Percentiles rank a stretch among this genome's conserved stretches.
phyloP scores from a whole-genome alignment of 306 rosid species.

The Mimosa bimucronata region DNA sequence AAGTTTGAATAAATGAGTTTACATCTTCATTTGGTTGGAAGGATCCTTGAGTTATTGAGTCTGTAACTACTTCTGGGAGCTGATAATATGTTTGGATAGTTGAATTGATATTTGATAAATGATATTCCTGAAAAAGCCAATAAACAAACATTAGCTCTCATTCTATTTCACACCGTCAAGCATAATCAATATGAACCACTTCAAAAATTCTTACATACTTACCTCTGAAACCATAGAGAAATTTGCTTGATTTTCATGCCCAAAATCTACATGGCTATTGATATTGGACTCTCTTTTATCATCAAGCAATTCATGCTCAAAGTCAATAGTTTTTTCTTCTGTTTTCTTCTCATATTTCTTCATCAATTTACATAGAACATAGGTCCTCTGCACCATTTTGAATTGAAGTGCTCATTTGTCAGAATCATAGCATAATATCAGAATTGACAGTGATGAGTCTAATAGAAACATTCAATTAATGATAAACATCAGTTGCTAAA shows the following conservation, averaged over 20 bases:
- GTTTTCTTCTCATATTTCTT: conserved; percentile 37
- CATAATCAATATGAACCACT: conserved; percentile 6
- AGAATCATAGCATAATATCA: neutral
- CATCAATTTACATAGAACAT: conserved; percentile 56
- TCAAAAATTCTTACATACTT: conserved; percentile 34
- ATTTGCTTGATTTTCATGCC: conserved; percentile 4
- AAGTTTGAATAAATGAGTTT: neutral
- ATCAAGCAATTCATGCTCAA: neutral
- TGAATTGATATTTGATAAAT: neutral
- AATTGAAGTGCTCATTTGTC: conserved; percentile 6
- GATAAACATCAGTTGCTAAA: too few relatives aligned
- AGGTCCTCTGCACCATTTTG: conserved; percentile 46
- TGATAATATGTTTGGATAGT: neutral
- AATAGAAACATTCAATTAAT: neutral
- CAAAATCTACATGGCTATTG: conserved; percentile 8
- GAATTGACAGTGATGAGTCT: neutral
- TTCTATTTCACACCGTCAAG: conserved; percentile 3
- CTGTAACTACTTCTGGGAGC: neutral
- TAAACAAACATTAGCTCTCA: conserved; percentile 11
- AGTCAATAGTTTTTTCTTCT: conserved; percentile 5
- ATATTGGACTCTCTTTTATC: conserved; percentile 38
- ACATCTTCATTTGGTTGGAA: neutral
- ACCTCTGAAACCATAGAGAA: conserved; percentile 35
- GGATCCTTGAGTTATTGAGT: neutral
- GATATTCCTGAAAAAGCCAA: conserved; percentile 30